phyloP scores from a whole-genome alignment of 257 asterid species.

The Solanum microdontum region DNA sequence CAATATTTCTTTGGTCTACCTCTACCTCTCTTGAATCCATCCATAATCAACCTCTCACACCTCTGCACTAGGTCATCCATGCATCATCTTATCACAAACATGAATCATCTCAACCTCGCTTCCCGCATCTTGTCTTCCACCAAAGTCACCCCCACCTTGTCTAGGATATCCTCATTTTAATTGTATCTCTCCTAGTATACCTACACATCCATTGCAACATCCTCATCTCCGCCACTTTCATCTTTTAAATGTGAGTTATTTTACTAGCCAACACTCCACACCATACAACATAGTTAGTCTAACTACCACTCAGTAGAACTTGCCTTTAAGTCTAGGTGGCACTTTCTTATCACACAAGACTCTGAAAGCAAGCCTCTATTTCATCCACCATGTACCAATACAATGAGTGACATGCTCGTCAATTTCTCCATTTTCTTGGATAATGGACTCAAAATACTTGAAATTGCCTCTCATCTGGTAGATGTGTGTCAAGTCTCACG shows the following conservation, averaged over 20 bases:
- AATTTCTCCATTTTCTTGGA: neutral
- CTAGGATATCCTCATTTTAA: neutral
- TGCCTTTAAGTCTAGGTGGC: neutral
- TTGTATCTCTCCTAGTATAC: neutral
- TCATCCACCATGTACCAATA: neutral
- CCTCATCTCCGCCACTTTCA: neutral
- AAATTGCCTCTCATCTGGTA: neutral
- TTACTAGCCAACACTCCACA: neutral
- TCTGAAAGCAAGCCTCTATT: neutral
- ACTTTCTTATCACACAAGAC: neutral
- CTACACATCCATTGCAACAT: neutral
- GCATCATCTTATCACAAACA: neutral
- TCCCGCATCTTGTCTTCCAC: neutral
- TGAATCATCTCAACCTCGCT: neutral
- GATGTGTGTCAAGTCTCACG: neutral
- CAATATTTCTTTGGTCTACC: neutral
- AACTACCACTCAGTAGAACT: neutral
- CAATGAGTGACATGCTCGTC: neutral
- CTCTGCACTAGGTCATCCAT: neutral
- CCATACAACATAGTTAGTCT: neutral
- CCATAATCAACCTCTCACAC: neutral
- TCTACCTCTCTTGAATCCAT: neutral
- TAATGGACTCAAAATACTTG: neutral
- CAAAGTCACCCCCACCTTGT: neutral
- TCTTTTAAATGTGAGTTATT: neutral